Evolutionary conservation across 331 rosid genomes (phyloP).

Genomic region (Dryas integrifolia): DNA sequence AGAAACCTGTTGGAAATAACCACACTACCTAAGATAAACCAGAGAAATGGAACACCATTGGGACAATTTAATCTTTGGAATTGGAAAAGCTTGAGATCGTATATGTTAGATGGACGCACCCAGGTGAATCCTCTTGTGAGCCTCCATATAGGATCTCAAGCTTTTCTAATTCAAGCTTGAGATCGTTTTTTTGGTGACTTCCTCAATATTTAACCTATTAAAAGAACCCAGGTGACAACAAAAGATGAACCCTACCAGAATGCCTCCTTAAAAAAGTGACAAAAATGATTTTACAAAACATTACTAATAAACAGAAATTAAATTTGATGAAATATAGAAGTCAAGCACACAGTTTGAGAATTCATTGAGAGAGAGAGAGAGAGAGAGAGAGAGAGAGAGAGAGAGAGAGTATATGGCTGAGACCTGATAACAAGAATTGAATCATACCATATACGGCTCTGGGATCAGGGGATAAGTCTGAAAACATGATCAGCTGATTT

Average conservation of each 20-base stretch:
- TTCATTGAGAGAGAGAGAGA: background rate
- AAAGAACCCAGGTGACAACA: constrained; percentile 3
- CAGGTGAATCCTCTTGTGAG: too few relatives aligned
- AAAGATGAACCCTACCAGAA: background rate
- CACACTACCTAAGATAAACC: too few relatives aligned
- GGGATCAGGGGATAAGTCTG: background rate
- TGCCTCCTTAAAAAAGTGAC: background rate
- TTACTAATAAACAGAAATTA: background rate
- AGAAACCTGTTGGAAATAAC: background rate
- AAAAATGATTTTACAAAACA: background rate
- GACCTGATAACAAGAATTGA: background rate
- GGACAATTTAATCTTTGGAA: background rate
- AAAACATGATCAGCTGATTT: background rate
- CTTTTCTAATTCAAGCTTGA: too few relatives aligned
- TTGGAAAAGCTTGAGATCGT: background rate
- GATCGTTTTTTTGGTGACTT: background rate
- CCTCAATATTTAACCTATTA: background rate
- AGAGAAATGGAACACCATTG: background rate
- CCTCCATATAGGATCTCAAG: too few relatives aligned
- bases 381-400: too few relatives aligned
- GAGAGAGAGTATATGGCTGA: background rate
- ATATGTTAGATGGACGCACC: background rate
- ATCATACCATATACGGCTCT: background rate
- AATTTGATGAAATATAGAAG: background rate
- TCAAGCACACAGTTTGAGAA: background rate